phyloP scores from a whole-genome alignment of 306 rosid genomes.

The Casuarina equisetifolia region DNA sequence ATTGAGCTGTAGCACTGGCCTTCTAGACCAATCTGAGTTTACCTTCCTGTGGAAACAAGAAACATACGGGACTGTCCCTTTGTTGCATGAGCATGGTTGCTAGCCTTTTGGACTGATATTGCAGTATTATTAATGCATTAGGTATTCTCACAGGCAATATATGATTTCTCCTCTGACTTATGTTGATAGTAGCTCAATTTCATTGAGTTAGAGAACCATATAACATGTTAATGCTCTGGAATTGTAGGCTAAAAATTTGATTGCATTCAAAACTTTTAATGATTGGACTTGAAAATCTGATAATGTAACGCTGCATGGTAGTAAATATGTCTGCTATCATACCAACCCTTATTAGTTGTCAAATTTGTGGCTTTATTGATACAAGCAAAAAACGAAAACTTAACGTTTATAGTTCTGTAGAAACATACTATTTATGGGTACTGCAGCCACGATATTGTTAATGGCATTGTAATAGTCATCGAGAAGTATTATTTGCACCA shows the following conservation, averaged over 20 bases:
- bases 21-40: conserved; percentile 1
- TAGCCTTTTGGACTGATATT: conserved; percentile 7
- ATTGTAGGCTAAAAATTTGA: background rate
- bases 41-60: background rate
- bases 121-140: background rate
- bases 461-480: no score
- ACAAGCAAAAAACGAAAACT: no score
- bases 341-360: background rate
- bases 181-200: background rate
- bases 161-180: background rate
- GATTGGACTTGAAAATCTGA: background rate
- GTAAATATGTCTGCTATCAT: background rate
- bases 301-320: background rate
- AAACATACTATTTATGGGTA: no score
- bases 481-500: no score
- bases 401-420: no score
- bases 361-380: no score
- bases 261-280: background rate
- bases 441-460: no score
- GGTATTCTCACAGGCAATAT: background rate
- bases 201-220: background rate
- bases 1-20: conserved; percentile 1
- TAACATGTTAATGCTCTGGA: background rate
- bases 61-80: background rate
- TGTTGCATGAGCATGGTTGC: conserved; percentile 6